phyloP scores from a whole-genome alignment of 768 basidiomycete genomes.

The Leccinum arenicola region DNA sequence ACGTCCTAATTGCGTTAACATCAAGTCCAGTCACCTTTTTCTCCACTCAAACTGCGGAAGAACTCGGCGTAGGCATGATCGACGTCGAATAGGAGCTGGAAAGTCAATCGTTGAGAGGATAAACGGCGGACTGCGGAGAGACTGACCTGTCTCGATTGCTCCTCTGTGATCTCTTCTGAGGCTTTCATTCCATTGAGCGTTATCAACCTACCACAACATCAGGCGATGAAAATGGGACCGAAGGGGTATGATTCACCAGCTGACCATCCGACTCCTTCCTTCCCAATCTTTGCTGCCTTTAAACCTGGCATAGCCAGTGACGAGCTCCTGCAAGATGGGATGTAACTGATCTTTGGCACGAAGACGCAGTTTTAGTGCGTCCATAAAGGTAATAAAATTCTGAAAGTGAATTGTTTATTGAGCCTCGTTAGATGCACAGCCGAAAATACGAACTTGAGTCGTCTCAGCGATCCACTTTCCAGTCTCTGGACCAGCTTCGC shows the following conservation, averaged over 20 bases:
- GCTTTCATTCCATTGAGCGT: constrained; percentile 98
- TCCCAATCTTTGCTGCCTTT: constrained; percentile 97
- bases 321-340: constrained; percentile 90
- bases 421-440: not conserved
- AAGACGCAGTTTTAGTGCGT: constrained; percentile 86
- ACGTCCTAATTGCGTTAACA: not conserved
- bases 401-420: constrained; percentile 28
- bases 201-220: constrained; percentile 65
- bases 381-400: constrained; percentile 99
- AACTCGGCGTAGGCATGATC: constrained; percentile 96
- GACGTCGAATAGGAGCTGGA: constrained; percentile 89
- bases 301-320: constrained; percentile 90
- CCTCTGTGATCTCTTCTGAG: constrained; percentile 92
- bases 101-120: not conserved
- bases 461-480: constrained; percentile 98
- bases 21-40: constrained; percentile 32
- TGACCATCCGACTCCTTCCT: constrained; percentile 84
- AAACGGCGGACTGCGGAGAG: not conserved
- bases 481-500: constrained; percentile 88
- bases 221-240: not conserved
- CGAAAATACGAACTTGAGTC: constrained; percentile 51
- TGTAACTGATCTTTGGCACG: constrained; percentile 98
- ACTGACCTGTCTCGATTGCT: constrained; percentile 85
- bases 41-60: constrained; percentile 66
- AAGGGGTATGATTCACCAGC: constrained; percentile 58